Evolutionary conservation across 257 asterid genomes (phyloP), one percentile per base, ranked within the genome.

Genomic region (Solanum peruvianum): DNA sequence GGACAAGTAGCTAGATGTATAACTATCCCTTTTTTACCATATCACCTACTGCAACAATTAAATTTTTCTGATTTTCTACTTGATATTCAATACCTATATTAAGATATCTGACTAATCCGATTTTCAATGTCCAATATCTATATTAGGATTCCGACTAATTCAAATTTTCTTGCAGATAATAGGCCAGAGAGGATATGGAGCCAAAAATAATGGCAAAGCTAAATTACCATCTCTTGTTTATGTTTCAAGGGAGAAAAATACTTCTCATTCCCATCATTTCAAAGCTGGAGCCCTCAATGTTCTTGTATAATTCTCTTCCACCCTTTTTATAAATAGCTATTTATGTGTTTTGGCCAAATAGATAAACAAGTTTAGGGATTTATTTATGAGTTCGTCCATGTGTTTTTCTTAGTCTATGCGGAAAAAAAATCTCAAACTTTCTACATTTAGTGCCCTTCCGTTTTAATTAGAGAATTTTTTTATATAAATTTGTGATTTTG

Each of bases 261-360:
- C 96, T 49, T 83, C 86, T 8, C 90, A 85, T 88, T 93, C 96
- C 18, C 98, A 94, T 85, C 96, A 94, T 89, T 94, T 94, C 91
- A 95, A 94, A 92, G 98, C 94, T 29, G 98, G 98, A 85, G 95
- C 98, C 7, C 88, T 95, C 77, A 95, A 94, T 73, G 89, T 86
- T 52, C 94, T 95, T 41, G 98, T 95, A 91, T 37, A 10, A 37
- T n/a, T 42, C 25, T 21, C 49, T n/a, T 81, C 25, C 15, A 11
- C 52, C 56, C 67, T 56, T 66, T 16, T 5, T 27, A 69, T 44
- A 42, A 44, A 18, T 7, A 18, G 45, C 25, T 67, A 13, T 58
- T 83, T 6, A 58, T 23, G 9, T 52, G 15, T 45, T 33, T 33
- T 33, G 35, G 35, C 35, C 5, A 33, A 33, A 33, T 33, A 4